Base-by-base conservation (phyloP, 345 rosid genomes). In the Pistacia atlantica region DNA sequence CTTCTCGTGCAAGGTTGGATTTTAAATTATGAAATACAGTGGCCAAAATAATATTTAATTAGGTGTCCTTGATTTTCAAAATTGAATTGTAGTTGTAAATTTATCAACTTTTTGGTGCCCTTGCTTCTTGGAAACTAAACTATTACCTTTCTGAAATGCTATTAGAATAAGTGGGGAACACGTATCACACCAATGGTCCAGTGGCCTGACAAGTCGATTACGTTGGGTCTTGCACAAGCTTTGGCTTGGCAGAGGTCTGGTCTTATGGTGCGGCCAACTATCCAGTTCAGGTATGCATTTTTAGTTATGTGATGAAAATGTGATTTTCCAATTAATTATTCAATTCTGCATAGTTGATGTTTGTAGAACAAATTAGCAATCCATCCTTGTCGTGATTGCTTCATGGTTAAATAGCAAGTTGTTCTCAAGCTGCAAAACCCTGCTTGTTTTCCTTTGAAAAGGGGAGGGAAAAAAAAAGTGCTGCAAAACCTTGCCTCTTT, bases 181-280 rank as follows among this genome's bases (percentile, higher is more conserved):
- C 75, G 97, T 55, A 82, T 95, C 73, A 92, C 99, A 3, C 97
- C 99, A 25, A 87, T 86, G 89, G 79, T 95, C 46, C 92, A 93
- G 46, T 93, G 90, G 97, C 98, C 99, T 35, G 99, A 95, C 81
- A 92, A 88, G 84, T 95, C 99, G 45, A 83, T 93, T 46, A 81
- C 90, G 6, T 64, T 95, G 52, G 87, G 92, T 78, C 79, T 95
- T 76, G 82, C 91, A 71, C 98, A 95, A 84, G 87, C 94, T 77
- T 79, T 93, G 86, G 95, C 95, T 72, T 95, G 98, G 99, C 89
- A 87, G 85, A 90, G 90, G 83, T 92, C 98, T n/a, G 97, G 98
- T 67, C 87, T 95, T 12, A 86, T 95, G 93, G 80, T 90, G 90
- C 93, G 80, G 82, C 99, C 99, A 2, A 80, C 97, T 48, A 62